These are phyloP conservation scores for Trichoderma breve DNA, from an alignment of 2,329 filamentous ascomycete genomes.

Conservation along the genomic window DNA sequence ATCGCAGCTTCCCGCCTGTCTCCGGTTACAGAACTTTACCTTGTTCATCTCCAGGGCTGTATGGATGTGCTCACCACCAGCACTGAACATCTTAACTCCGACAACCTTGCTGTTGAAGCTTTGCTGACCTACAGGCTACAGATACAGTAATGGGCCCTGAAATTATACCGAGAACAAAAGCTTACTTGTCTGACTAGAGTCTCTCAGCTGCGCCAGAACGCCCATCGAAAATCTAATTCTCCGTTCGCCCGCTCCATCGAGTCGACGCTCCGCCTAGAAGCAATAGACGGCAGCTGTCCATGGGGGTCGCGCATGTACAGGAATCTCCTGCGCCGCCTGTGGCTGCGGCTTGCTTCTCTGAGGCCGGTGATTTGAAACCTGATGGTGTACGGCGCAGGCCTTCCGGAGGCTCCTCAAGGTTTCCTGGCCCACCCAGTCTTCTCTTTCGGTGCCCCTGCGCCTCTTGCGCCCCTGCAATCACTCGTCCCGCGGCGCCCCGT, in stretches of 20 bases:
- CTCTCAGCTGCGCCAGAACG: background rate
- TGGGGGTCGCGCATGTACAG: background rate
- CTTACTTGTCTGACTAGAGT: background rate
- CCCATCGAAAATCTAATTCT: background rate
- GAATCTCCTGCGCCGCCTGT: conserved; percentile 10
- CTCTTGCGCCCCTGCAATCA: conserved; percentile 6
- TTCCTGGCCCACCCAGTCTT: background rate
- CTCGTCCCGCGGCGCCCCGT: conserved; percentile 19
- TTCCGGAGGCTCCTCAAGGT: background rate
- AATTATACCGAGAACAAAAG: background rate
- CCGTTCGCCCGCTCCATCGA: conserved; percentile 10
- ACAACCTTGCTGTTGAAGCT: background rate
- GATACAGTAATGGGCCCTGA: background rate
- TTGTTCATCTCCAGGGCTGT: background rate
- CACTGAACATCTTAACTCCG: background rate
- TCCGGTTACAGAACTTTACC: background rate
- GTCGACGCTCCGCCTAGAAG: background rate
- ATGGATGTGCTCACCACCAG: background rate
- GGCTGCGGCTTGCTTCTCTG: background rate
- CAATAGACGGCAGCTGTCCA: background rate
- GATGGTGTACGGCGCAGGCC: conserved; percentile 15
- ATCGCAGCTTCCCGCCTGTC: background rate
- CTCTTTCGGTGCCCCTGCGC: conserved; percentile 8
- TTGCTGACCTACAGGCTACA: background rate
- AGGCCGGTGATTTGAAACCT: background rate